Evolutionary conservation across 1,139 yeast genomes (phyloP).

Genomic region (Kodamaea ohmeri): DNA sequence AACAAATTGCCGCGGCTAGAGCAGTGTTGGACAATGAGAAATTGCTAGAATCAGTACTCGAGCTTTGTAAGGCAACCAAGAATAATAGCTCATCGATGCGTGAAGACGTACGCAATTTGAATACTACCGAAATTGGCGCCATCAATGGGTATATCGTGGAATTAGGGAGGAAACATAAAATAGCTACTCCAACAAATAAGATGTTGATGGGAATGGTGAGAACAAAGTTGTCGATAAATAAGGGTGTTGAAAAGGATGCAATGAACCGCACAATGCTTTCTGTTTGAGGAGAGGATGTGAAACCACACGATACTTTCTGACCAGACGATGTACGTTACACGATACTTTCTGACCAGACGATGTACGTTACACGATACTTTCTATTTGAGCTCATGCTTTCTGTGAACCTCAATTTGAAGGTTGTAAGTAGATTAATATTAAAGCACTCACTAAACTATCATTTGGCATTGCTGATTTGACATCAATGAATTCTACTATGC

Average conservation of each 20-base stretch:
- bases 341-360: too few species aligned
- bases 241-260: constrained; percentile 28
- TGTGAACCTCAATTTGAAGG: too few species aligned
- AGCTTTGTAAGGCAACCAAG: constrained; percentile 46
- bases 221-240: constrained; percentile 37
- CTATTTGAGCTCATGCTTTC: neutral
- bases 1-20: constrained; percentile 32
- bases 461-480: too few species aligned
- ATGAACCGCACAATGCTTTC: neutral
- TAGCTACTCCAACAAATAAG: constrained; percentile 47
- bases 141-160: constrained; percentile 70
- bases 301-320: too few species aligned
- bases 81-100: constrained; percentile 84
- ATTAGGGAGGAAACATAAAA: constrained; percentile 45
- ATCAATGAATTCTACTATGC: too few species aligned
- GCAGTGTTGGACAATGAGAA: constrained; percentile 40
- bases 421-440: too few species aligned
- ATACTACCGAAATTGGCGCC: constrained; percentile 72
- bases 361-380: too few species aligned
- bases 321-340: too few species aligned
- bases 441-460: too few species aligned
- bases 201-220: constrained; percentile 48
- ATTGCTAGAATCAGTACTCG: constrained; percentile 45
- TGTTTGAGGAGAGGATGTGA: neutral
- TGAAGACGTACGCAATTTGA: constrained; percentile 63